A percentile compares a stretch with the other conserved stretches of the same genome.
Evolutionary conservation across 1,284 basidiomycete genomes (phyloP).

Genomic region (Ganoderma multipileum): DNA sequence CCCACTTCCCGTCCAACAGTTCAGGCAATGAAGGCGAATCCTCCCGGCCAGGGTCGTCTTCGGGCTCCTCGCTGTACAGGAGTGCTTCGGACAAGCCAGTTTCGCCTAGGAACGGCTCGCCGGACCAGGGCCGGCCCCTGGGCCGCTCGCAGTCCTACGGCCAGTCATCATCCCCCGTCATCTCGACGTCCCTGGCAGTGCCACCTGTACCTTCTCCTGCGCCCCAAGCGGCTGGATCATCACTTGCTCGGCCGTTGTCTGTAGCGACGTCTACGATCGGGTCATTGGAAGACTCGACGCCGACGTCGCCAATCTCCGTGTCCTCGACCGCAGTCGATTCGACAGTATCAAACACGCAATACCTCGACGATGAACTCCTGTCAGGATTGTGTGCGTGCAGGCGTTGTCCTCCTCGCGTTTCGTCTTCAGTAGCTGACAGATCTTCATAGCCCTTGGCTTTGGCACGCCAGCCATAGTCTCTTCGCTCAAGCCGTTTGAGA

Average conservation of each 20-base stretch:
- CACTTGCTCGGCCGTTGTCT: constrained; percentile 6
- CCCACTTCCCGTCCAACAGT: constrained; percentile 1
- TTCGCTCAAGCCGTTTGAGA: constrained; percentile 52
- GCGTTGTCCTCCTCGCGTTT: constrained; percentile 5
- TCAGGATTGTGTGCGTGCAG: constrained; percentile 66
- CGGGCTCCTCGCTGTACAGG: constrained; percentile 16
- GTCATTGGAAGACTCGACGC: constrained; percentile 20
- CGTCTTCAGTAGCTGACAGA: not conserved
- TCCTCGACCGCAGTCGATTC: constrained; percentile 11
- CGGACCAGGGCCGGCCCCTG: constrained; percentile 7
- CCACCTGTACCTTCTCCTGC: constrained; percentile 9
- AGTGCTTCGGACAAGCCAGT: constrained; percentile 26
- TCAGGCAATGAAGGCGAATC: constrained; percentile 4
- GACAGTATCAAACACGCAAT: constrained; percentile 55
- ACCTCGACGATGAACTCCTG: constrained; percentile 66
- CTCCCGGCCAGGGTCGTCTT: constrained; percentile 6
- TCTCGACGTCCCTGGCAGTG: constrained; percentile 11
- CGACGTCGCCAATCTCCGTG: not conserved
- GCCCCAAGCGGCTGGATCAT: not conserved
- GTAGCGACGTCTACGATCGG: constrained; percentile 13
- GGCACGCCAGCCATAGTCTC: constrained; percentile 60
- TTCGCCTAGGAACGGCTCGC: constrained; percentile 12
- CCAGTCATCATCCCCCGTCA: constrained; percentile 6
- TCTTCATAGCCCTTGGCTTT: constrained; percentile 66
- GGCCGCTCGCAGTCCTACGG: constrained; percentile 26